Evolutionary conservation across 768 basidiomycete species (phyloP), one percentile per base, ranked within the genome.

Genomic region (Aureoboletus auriporus): DNA sequence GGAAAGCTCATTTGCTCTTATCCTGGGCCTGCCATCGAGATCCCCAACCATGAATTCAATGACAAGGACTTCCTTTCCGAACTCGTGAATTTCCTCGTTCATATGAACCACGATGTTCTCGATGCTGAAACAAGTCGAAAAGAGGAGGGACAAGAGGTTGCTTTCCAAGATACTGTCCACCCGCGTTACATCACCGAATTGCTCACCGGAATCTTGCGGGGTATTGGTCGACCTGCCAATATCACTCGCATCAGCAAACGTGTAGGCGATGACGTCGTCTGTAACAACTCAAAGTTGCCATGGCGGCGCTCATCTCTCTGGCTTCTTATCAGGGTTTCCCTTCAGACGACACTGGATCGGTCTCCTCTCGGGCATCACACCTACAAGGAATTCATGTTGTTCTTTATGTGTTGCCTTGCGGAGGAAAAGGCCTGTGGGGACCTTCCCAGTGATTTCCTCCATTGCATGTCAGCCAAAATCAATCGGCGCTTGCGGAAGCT

Each of bases 321-420:
- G 72, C 58, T 72, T n/a, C 41, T 68, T 13, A 50, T 71, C 27
- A 61, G 67, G 17, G 62, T 72, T 1, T 48, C 50, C 2, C 30
- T 73, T 14, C 71, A 73, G 41, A 68, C 66, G 1, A 48, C 71
- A 0, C 36, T 71, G 8, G 51, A 50, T 13, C 47, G 34, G 14
- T 46, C 44, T 16, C 13, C 46, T 37, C 39, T 45, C 5, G 59
- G 53, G 2, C 3, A 39, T 14, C 38, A 31, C 9, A 56, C 60
- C 0, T 82, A 82, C 63, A 81, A 82, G 46, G 11, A 33, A 2
- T 81, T 82, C 58, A 71, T 79, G 57, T 35, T 73, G 2, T 78
- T 69, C 41, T 60, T 78, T 44, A 55, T 73, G 31, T 54, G 68
- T 5, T 31, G 51, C 17, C 49, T 66, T 4, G 53, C 72, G 2